These are phyloP conservation scores for Penicillium sp. DNA, from an alignment of 2,329 filamentous ascomycete species.

Conservation along the genomic window DNA sequence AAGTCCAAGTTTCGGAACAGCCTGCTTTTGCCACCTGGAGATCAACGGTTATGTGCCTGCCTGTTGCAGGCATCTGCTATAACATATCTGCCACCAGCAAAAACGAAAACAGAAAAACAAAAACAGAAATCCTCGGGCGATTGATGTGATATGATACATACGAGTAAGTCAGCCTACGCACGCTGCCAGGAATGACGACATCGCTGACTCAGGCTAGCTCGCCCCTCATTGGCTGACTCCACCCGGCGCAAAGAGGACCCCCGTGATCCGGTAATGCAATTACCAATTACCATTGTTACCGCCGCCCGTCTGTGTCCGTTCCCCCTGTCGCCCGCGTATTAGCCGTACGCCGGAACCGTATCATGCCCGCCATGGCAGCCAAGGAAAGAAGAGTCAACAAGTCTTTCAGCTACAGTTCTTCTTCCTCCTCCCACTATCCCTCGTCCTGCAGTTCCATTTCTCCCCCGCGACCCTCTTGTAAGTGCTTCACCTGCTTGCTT, in stretches of 20 bases:
- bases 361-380: background rate
- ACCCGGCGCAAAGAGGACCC: background rate
- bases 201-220: background rate
- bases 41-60: constrained; percentile 8
- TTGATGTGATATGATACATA: background rate
- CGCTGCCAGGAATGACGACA: background rate
- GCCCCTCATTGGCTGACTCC: background rate
- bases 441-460: constrained; percentile 13
- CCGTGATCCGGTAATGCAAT: background rate
- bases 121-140: background rate
- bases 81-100: background rate
- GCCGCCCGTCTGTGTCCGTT: background rate
- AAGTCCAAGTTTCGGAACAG: too few relatives aligned
- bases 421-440: constrained; percentile 12
- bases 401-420: constrained; percentile 5
- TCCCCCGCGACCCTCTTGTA: constrained; percentile 10
- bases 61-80: constrained; percentile 1
- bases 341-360: background rate
- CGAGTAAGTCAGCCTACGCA: too few relatives aligned
- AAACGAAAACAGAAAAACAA: background rate
- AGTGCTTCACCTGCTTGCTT: background rate
- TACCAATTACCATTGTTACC: background rate
- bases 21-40: background rate
- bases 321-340: background rate
- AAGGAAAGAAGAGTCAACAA: background rate